These are phyloP conservation scores for Paramecium primaurelia DNA, from an alignment of 73 alveolate genomes.

Conservation along the genomic window DNA sequence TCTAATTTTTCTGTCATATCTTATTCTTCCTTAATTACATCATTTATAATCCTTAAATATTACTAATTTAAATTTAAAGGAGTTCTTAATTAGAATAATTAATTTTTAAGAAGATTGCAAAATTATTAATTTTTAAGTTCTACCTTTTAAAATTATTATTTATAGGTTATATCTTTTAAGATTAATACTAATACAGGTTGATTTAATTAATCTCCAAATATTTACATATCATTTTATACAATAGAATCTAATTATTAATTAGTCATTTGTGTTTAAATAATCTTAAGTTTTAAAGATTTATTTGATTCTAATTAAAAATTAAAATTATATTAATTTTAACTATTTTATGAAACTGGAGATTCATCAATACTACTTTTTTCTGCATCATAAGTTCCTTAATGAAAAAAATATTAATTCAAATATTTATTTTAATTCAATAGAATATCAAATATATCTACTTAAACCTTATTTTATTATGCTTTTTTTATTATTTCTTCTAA, in stretches of 20 bases:
- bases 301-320: not conserved
- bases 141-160: not conserved
- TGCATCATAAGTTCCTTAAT: not conserved
- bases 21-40: not conserved
- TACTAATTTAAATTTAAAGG: conserved; percentile 4
- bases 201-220: not conserved
- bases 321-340: not conserved
- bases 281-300: not conserved
- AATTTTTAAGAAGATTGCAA: not conserved
- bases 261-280: not conserved
- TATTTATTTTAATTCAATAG: not conserved
- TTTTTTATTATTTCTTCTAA: not conserved
- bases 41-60: not conserved
- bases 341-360: not conserved
- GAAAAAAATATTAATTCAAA: not conserved
- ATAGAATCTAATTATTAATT: not conserved
- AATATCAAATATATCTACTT: not conserved
- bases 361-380: not conserved
- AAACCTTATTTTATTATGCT: not conserved
- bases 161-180: not conserved
- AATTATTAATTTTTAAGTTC: not conserved
- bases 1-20: not conserved
- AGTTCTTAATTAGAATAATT: conserved; percentile 27
- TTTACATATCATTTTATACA: not conserved
- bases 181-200: not conserved